These are phyloP conservation scores for Hypoxylon sp. DNA, from an alignment of 2,329 filamentous ascomycete species.

Conservation along the genomic window DNA sequence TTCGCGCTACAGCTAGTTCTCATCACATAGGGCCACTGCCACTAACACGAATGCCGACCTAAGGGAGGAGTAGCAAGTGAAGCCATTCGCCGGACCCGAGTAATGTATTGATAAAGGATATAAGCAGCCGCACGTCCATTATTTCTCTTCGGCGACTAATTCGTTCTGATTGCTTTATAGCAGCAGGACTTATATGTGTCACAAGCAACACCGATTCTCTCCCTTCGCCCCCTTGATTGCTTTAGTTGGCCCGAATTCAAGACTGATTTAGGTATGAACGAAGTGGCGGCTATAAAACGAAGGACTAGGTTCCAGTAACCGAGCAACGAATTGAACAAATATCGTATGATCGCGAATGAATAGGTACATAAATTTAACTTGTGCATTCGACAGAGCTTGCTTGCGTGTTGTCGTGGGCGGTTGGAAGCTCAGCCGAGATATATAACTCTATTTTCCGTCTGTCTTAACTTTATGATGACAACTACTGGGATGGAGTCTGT, in stretches of 20 bases:
- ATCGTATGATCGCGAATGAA: not conserved
- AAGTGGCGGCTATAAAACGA: not conserved
- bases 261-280: not conserved
- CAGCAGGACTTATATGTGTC: too few relatives aligned
- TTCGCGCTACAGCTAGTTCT: not conserved
- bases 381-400: not conserved
- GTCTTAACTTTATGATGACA: not conserved
- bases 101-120: not conserved
- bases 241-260: not conserved
- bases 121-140: too few relatives aligned
- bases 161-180: too few relatives aligned
- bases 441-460: slow-evolving; percentile 1
- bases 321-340: not conserved
- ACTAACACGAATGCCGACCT: not conserved
- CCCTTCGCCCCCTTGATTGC: not conserved
- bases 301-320: not conserved
- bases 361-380: not conserved
- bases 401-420: too few relatives aligned
- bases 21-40: not conserved
- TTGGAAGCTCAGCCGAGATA: not conserved
- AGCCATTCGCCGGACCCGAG: not conserved
- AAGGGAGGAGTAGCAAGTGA: not conserved
- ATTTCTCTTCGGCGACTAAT: too few relatives aligned
- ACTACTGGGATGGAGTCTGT: not conserved
- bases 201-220: not conserved